Evolutionary conservation across 495 filamentous ascomycete species (phyloP), one percentile per base, ranked within the genome.

Genomic region (Daldinia decipiens): DNA sequence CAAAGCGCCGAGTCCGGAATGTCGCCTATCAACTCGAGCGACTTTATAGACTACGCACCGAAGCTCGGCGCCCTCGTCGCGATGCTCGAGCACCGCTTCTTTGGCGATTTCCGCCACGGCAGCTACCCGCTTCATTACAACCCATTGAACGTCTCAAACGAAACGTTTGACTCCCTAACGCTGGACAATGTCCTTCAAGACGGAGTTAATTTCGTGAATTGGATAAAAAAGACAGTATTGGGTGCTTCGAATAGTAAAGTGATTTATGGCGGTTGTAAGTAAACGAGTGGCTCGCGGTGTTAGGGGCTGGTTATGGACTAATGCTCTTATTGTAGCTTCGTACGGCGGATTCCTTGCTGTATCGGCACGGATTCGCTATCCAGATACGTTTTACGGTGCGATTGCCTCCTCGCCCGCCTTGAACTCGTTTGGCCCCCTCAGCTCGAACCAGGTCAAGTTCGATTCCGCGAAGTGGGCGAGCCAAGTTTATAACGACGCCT

Each of bases 281-380:
- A 61, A 9, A 5, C 3, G 19, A 0, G 0, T 24, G 1, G 15
- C 13, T 29, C n/a, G 3, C 24, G 5, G 15, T 7, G 5, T 26
- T 1, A 17, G 17, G 3, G 17, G 32, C 0, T 24, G 29, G 5
- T 4, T 4, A 17, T 21, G 27, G 32, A 31, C 65, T 73, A 55
- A 73, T 43, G 5, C 7, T 27, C 32, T 12, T 62, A 1, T 15
- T 13, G 31, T 5, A 70, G 70, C 70, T 62, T 74, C 72, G n/a
- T 74, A 74, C 36, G 63, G 72, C 15, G 72, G 72, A 0, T 74
- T 74, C 12, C 72, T 74, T 11, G 68, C 72, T 2, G 72, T 74
- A 5, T 63, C 60, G 19, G 72, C 72, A 9, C 72, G 72, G 4
- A 59, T 74, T 21, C 72, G 59, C 9, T 58, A 74, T 51, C 68